A percentile compares a stretch with the other conserved stretches of the same genome.
phyloP scores from a whole-genome alignment of 2,329 filamentous ascomycete genomes.

The Neopestalotiopsis rosae region DNA sequence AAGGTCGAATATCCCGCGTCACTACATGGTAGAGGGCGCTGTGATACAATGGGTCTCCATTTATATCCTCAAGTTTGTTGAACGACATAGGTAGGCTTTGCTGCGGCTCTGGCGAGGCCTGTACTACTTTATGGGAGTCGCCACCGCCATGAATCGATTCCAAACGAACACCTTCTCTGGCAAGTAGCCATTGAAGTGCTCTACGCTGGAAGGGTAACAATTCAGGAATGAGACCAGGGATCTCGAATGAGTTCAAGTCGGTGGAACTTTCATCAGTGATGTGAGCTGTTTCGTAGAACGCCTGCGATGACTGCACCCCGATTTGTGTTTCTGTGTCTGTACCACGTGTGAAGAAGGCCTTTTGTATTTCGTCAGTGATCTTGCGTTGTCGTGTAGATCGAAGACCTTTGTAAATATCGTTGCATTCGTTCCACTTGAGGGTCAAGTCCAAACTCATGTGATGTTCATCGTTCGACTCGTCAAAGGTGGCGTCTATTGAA shows the following conservation, averaged over 20 bases:
- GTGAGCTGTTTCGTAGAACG: slow-evolving; percentile 74
- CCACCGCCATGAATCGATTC: neutral
- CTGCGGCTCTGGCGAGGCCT: slow-evolving; percentile 25
- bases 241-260: slow-evolving; percentile 41
- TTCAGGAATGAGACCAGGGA: slow-evolving; percentile 51
- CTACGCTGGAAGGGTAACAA: slow-evolving; percentile 77
- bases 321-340: slow-evolving; percentile 15
- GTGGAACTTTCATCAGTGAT: slow-evolving; percentile 56
- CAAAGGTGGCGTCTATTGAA: slow-evolving; percentile 36
- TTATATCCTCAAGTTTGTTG: slow-evolving; percentile 45
- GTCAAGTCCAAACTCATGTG: slow-evolving; percentile 39
- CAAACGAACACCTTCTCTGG: slow-evolving; percentile 65
- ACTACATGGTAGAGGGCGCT: slow-evolving; percentile 69
- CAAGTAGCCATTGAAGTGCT: slow-evolving; percentile 72
- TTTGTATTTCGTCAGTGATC: slow-evolving; percentile 41
- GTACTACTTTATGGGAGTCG: slow-evolving; percentile 29
- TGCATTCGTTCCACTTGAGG: slow-evolving; percentile 50
- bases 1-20: slow-evolving; percentile 52
- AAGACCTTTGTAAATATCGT: slow-evolving; percentile 35
- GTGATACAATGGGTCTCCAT: slow-evolving; percentile 41
- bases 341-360: slow-evolving; percentile 36
- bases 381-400: slow-evolving; percentile 35
- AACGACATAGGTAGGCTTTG: slow-evolving; percentile 49
- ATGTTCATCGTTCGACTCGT: slow-evolving; percentile 31
- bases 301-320: slow-evolving; percentile 49